Percentiles rank a stretch among this genome's conserved stretches.
Conservation (phyloP, 1,284 basidiomycete genomes). For the Porogramme epimiltina region DNA sequence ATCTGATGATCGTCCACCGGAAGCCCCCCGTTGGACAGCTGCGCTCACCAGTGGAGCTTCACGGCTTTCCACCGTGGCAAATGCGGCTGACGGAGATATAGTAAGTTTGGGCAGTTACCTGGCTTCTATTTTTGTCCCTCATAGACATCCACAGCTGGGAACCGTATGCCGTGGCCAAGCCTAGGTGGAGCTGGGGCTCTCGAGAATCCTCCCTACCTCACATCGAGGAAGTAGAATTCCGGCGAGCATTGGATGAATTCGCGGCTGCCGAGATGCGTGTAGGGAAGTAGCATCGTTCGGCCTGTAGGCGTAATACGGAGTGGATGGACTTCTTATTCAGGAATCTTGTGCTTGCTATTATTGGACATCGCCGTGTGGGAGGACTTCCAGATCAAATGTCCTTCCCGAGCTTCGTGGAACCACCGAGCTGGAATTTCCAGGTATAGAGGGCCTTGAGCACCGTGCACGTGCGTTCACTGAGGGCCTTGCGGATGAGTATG, state of each 20-base stretch:
- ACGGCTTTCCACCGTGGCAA: constrained; percentile 82
- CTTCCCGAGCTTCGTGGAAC: too few relatives aligned
- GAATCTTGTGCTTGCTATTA: too few relatives aligned
- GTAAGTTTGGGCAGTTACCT: constrained; percentile 44
- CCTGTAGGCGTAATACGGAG: constrained; percentile 15
- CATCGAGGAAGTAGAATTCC: constrained; percentile 58
- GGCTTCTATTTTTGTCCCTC: neutral
- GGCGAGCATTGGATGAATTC: constrained; percentile 70
- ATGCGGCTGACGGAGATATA: constrained; percentile 73
- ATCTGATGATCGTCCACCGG: constrained; percentile 74
- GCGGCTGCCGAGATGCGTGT: constrained; percentile 71
- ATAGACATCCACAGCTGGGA: constrained; percentile 8
- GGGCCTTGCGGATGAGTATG: too few relatives aligned
- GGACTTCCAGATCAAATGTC: too few relatives aligned
- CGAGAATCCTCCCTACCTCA: constrained; percentile 9
- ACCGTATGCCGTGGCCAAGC: constrained; percentile 3
- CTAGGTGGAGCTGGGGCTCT: constrained; percentile 10
- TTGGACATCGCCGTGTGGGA: too few relatives aligned
- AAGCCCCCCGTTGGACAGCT: constrained; percentile 40
- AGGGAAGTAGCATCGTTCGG: constrained; percentile 52
- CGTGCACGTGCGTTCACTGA: too few relatives aligned
- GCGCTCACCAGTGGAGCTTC: constrained; percentile 56
- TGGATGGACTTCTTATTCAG: constrained; percentile 5
- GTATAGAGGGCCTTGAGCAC: too few relatives aligned
- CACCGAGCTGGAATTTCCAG: too few relatives aligned